These are phyloP conservation scores for Pyricularia grisea DNA, from an alignment of 2,329 filamentous ascomycete species.

Conservation along the genomic window DNA sequence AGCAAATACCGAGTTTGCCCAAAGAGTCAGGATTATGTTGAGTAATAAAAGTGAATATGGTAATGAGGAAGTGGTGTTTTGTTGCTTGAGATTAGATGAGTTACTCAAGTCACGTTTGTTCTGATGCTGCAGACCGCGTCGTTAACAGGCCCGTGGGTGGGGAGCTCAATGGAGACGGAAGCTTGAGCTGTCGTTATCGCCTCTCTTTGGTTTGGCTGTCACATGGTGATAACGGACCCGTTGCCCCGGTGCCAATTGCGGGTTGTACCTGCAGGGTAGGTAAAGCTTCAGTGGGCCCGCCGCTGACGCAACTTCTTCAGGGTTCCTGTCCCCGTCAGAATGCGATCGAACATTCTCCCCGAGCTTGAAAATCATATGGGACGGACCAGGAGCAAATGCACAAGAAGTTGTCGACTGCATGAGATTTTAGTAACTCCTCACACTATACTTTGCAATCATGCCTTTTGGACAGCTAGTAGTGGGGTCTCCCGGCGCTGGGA, in stretches of 20 bases:
- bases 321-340: not conserved
- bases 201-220: not conserved
- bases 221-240: not conserved
- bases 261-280: not conserved
- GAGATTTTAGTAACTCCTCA: not conserved
- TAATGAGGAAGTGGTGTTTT: not conserved
- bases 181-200: not conserved
- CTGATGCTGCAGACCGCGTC: not conserved
- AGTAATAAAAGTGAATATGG: not conserved
- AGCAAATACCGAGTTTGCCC: not conserved
- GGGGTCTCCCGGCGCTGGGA: constrained; percentile 90
- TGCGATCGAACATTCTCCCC: not conserved
- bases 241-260: not conserved
- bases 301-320: not conserved
- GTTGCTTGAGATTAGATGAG: not conserved
- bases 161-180: not conserved
- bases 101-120: not conserved
- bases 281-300: not conserved
- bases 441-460: constrained; percentile 28
- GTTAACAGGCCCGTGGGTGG: not conserved
- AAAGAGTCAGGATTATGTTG: not conserved
- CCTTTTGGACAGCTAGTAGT: constrained; percentile 71
- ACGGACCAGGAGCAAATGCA: not conserved
- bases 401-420: not conserved
- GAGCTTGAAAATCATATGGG: not conserved